Conservation (phyloP, 2,329 filamentous ascomycete genomes). For the Diplocarpon rosae region DNA sequence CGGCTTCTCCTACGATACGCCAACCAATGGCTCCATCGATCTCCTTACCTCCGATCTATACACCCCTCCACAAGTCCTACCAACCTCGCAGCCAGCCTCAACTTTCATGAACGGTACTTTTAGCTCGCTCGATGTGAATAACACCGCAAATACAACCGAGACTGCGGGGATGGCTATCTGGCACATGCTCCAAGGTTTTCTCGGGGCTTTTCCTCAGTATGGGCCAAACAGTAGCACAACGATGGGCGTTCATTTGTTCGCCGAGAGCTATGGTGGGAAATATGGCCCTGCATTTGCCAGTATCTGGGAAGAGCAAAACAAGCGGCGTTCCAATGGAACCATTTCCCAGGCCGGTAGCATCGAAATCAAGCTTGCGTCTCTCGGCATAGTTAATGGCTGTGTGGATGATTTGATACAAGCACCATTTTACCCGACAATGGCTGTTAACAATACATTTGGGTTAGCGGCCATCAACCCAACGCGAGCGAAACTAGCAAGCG, state of each 20-base stretch:
- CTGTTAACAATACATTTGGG: conserved; percentile 55
- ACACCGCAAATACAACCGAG: conserved; percentile 37
- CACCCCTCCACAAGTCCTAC: conserved; percentile 29
- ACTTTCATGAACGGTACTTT: conserved; percentile 54
- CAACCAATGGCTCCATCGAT: conserved; percentile 48
- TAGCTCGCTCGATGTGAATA: conserved; percentile 37
- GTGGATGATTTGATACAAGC: conserved; percentile 54
- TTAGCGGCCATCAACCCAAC: conserved; percentile 44
- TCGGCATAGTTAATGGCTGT: conserved; percentile 63
- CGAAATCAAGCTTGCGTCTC: conserved; percentile 47
- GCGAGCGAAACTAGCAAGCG: conserved; percentile 35
- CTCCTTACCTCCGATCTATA: conserved; percentile 33
- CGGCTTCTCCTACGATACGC: conserved; percentile 55
- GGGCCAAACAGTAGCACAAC: conserved; percentile 41
- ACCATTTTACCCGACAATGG: conserved; percentile 45
- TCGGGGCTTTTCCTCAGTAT: conserved; percentile 46
- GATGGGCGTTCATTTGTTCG: conserved; percentile 52
- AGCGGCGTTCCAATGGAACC: conserved; percentile 38
- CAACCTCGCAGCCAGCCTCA: conserved; percentile 22
- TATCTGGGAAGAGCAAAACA: conserved; percentile 51
- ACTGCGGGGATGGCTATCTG: conserved; percentile 45
- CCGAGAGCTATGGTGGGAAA: conserved; percentile 60
- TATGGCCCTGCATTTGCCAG: conserved; percentile 57
- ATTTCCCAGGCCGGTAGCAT: conserved; percentile 40
- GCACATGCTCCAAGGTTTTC: conserved; percentile 49